Base-by-base conservation (phyloP, 768 basidiomycete species). In the Boletus sp. region DNA sequence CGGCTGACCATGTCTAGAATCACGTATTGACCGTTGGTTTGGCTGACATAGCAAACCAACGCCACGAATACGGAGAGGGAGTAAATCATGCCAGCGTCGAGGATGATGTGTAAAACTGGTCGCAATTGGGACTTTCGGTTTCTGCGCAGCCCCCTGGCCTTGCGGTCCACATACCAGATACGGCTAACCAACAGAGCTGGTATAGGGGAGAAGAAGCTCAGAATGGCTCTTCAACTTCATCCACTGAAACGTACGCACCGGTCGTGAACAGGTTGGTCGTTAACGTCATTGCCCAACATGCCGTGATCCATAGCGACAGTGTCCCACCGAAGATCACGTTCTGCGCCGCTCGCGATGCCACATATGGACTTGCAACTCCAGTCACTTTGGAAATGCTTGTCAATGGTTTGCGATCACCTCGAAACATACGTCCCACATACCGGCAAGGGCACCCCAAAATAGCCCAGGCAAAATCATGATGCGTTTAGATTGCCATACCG, bases 191-290 rank as follows among this genome's bases (percentile, higher is more conserved):
- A 24, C 24, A 24, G 24, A 24, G 24, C 24, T 24, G 24, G 24
- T 3, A 24, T 24, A 24, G 2, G 24, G 24, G 24, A 24, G 24
- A 3, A 24, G 2, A 24, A 24, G 24, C 3, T 24, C 24, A 24
- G 24, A 24, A 24, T 24, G 24, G 3, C 24, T 24, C 24, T 24
- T 24, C 24, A 24, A 24, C n/a, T n/a, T n/a, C 24, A 24, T 24
- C 24, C 24, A 24, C 24, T 24, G 24, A 24, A 24, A 24, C 24
- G 24, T 24, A 53, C 60, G 17, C 32, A 61, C 60, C 5, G 37
- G 60, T 61, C 37, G 60, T 39, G 42, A 55, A 20, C 12, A 61
- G 12, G 36, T 60, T 61, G 15, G 58, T 50, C 11, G 20, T 18
- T 32, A 61, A 60, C 4, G 54, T 42, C 3, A 24, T 11, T 20